Conservation (phyloP, 768 basidiomycete species). For the Xerocomellus intermedius region DNA sequence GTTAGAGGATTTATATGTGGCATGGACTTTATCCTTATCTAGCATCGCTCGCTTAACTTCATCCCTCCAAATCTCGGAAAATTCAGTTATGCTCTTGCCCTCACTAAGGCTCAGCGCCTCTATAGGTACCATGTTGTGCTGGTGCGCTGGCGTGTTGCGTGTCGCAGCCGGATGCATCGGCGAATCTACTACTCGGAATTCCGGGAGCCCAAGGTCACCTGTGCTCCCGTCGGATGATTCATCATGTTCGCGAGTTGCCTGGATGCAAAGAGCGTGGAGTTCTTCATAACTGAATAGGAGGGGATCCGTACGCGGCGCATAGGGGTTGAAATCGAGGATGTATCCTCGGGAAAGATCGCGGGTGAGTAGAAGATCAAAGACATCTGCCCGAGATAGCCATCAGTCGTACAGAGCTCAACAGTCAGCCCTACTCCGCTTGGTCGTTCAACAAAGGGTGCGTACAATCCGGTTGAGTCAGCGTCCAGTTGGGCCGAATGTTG, state of each 20-base stretch:
- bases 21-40: constrained; percentile 7
- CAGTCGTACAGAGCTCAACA: neutral
- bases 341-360: constrained; percentile 74
- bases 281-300: constrained; percentile 84
- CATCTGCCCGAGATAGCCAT: constrained; percentile 42
- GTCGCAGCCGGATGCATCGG: constrained; percentile 65
- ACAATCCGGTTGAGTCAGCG: constrained; percentile 60
- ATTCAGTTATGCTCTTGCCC: constrained; percentile 70
- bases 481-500: constrained; percentile 62
- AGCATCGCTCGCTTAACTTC: constrained; percentile 41
- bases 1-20: neutral
- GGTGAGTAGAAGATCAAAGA: constrained; percentile 84
- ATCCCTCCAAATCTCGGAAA: constrained; percentile 64
- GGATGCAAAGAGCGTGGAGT: constrained; percentile 43
- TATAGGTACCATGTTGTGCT: constrained; percentile 89
- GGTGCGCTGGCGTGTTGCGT: constrained; percentile 68
- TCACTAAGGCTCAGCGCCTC: constrained; percentile 81
- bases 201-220: constrained; percentile 29
- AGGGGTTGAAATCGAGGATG: constrained; percentile 91
- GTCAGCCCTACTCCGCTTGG: neutral
- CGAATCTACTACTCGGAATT: constrained; percentile 70
- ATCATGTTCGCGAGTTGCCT: constrained; percentile 2
- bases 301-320: constrained; percentile 80
- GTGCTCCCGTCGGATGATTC: neutral
- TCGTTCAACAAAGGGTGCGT: constrained; percentile 24